Percentiles rank a stretch among this genome's conserved stretches.
These are phyloP conservation scores for Didymella sp. DNA, from an alignment of 2,329 filamentous ascomycete genomes.

Conservation along the genomic window DNA sequence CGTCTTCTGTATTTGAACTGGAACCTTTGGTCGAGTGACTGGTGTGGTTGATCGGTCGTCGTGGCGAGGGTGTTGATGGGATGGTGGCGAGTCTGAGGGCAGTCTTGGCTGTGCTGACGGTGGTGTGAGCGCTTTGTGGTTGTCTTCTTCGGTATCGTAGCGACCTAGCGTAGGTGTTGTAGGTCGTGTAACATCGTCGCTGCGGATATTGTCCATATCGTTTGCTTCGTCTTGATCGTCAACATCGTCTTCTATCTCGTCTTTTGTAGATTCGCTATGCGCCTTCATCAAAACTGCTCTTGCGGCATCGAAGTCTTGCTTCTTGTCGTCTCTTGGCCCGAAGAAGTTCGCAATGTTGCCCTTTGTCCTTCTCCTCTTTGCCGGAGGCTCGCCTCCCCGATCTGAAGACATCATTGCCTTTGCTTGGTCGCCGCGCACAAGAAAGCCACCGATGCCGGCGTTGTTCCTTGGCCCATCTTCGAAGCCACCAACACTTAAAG, in stretches of 20 bases:
- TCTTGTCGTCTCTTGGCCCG: slow-evolving; percentile 39
- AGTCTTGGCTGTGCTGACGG: slow-evolving; percentile 44
- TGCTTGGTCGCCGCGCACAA: slow-evolving; percentile 71
- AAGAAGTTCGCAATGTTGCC: slow-evolving; percentile 51
- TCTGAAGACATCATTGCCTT: slow-evolving; percentile 52
- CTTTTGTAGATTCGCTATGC: slow-evolving; percentile 36
- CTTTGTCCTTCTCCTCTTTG: slow-evolving; percentile 43
- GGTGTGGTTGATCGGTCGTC: slow-evolving; percentile 3
- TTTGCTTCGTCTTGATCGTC: slow-evolving; percentile 31
- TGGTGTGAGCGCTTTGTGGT: slow-evolving; percentile 31
- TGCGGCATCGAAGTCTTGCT: slow-evolving; percentile 45
- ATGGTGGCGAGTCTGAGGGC: slow-evolving; percentile 4
- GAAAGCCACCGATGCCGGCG: slow-evolving; percentile 82
- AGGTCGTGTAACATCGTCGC: slow-evolving; percentile 23
- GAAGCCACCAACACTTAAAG: slow-evolving; percentile 87
- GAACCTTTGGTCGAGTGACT: not conserved
- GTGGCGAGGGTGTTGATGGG: not conserved
- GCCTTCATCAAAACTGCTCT: slow-evolving; percentile 39
- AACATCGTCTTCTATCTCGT: slow-evolving; percentile 33
- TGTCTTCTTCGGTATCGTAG: slow-evolving; percentile 17
- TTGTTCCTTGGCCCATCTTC: slow-evolving; percentile 87
- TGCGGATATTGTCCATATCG: slow-evolving; percentile 14
- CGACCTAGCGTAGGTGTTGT: slow-evolving; percentile 21
- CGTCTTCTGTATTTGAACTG: slow-evolving; percentile 29
- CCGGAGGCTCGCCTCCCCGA: slow-evolving; percentile 32